A percentile compares a stretch with the other conserved stretches of the same genome.
These are phyloP conservation scores for Neolentinus lepideus DNA, from an alignment of 1,284 basidiomycete genomes.

Conservation along the genomic window DNA sequence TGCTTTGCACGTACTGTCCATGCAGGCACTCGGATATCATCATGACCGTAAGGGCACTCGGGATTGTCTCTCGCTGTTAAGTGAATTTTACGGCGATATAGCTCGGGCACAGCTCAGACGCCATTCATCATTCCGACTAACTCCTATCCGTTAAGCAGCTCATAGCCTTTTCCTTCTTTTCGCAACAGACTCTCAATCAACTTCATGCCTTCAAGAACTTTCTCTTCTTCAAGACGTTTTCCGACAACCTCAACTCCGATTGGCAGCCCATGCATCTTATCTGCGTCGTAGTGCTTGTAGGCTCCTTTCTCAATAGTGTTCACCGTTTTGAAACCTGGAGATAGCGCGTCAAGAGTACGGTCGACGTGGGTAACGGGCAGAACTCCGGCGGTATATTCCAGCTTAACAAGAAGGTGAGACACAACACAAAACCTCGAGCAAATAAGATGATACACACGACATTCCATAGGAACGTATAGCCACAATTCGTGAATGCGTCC, in stretches of 20 bases:
- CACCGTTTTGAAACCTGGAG: slow-evolving; percentile 16
- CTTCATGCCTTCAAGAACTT: slow-evolving; percentile 49
- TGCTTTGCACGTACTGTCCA: too few species aligned
- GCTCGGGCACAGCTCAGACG: too few species aligned
- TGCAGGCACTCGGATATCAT: too few species aligned
- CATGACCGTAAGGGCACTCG: too few species aligned
- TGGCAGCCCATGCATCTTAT: slow-evolving; percentile 66
- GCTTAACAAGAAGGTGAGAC: slow-evolving; percentile 19
- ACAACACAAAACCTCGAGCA: not conserved
- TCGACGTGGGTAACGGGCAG: slow-evolving; percentile 53
- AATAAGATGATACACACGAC: slow-evolving; percentile 20
- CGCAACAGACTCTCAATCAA: slow-evolving; percentile 29
- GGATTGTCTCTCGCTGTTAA: too few species aligned
- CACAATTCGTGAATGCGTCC: slow-evolving; percentile 32
- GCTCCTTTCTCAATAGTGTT: slow-evolving; percentile 29
- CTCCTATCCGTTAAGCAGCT: not conserved
- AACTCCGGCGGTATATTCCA: slow-evolving; percentile 53
- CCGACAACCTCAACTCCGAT: slow-evolving; percentile 69
- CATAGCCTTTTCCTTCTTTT: slow-evolving; percentile 5
- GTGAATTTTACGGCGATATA: too few species aligned
- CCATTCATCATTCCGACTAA: not conserved
- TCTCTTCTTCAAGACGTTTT: slow-evolving; percentile 62
- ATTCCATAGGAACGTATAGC: slow-evolving; percentile 39
- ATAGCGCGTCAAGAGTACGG: slow-evolving; percentile 30
- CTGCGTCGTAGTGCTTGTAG: slow-evolving; percentile 50